Conservation (phyloP, 106 monocot species). For the Narthecium ossifragum region DNA sequence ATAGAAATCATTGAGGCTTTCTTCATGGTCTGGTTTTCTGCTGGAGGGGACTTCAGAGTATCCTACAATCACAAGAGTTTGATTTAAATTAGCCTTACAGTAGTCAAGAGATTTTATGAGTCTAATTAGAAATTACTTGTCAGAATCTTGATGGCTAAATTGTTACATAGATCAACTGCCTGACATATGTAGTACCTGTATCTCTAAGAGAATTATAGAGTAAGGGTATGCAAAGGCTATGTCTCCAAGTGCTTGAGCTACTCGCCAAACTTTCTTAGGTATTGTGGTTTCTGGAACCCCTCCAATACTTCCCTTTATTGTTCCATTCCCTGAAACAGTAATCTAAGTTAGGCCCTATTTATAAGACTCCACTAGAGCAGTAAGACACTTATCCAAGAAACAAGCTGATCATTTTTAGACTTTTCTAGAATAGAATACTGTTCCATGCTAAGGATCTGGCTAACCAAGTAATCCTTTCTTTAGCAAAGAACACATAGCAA, state of each 20-base stretch:
- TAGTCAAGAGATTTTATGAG: too few relatives aligned
- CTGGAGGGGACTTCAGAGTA: slow-evolving; percentile 77
- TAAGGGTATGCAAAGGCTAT: slow-evolving; percentile 84
- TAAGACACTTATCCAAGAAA: too few relatives aligned
- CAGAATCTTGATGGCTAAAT: too few relatives aligned
- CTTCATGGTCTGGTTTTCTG: slow-evolving; percentile 84
- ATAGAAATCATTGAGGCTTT: slow-evolving; percentile 60
- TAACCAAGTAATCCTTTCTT: too few relatives aligned
- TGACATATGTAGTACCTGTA: slow-evolving; percentile 71
- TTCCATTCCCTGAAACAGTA: slow-evolving; percentile 42
- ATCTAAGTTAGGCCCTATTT: not conserved
- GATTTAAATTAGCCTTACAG: not conserved
- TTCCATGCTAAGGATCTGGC: too few relatives aligned
- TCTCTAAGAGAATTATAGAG: slow-evolving; percentile 68
- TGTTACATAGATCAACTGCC: too few relatives aligned
- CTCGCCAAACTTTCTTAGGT: slow-evolving; percentile 59
- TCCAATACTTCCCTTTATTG: slow-evolving; percentile 49
- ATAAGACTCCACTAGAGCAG: too few relatives aligned
- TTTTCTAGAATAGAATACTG: too few relatives aligned
- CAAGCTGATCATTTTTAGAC: too few relatives aligned
- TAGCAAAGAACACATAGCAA: too few relatives aligned
- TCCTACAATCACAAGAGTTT: slow-evolving; percentile 32
- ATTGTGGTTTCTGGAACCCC: slow-evolving; percentile 43
- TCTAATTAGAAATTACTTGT: too few relatives aligned
- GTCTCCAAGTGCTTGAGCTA: slow-evolving; percentile 83